Conservation (phyloP, 73 alveolate species). For the Tetrahymena borealis region DNA sequence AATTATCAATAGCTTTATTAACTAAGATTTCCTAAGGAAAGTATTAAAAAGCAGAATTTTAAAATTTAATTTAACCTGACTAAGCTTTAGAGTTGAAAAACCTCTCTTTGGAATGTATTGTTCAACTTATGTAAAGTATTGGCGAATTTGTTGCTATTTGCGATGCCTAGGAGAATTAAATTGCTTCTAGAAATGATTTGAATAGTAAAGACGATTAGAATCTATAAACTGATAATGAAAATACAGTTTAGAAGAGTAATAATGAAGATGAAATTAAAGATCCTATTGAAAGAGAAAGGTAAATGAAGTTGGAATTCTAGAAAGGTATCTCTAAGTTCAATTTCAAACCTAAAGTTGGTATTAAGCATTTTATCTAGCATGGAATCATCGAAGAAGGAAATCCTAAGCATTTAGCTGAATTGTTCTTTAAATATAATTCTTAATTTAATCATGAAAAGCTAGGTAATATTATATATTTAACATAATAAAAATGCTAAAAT, state of each 20-base stretch:
- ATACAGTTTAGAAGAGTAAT: neutral
- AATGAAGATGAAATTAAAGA: constrained; percentile 2
- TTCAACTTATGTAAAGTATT: constrained; percentile 35
- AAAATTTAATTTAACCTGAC: constrained; percentile 43
- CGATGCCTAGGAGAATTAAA: constrained; percentile 12
- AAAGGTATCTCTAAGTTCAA: constrained; percentile 91
- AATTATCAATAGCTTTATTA: constrained; percentile 67
- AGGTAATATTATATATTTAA: constrained; percentile 50
- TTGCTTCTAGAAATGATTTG: neutral
- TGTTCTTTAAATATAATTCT: neutral
- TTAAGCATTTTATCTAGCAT: constrained; percentile 63
- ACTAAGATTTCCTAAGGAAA: constrained; percentile 81
- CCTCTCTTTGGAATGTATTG: constrained; percentile 18
- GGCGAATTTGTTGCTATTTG: constrained; percentile 10
- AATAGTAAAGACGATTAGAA: neutral
- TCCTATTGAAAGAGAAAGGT: constrained; percentile 43
- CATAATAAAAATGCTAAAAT: constrained; percentile 67
- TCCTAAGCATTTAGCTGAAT: constrained; percentile 50
- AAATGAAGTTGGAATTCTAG: constrained; percentile 62
- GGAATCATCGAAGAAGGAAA: constrained; percentile 52
- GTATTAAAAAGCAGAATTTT: constrained; percentile 45
- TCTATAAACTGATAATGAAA: neutral
- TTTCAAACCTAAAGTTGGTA: constrained; percentile 87
- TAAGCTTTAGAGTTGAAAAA: constrained; percentile 16
- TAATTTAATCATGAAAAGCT: neutral